These are phyloP conservation scores for Syncephalastrum racemosum DNA, from an alignment of 371 early-diverging fungal species.

Conservation along the genomic window DNA sequence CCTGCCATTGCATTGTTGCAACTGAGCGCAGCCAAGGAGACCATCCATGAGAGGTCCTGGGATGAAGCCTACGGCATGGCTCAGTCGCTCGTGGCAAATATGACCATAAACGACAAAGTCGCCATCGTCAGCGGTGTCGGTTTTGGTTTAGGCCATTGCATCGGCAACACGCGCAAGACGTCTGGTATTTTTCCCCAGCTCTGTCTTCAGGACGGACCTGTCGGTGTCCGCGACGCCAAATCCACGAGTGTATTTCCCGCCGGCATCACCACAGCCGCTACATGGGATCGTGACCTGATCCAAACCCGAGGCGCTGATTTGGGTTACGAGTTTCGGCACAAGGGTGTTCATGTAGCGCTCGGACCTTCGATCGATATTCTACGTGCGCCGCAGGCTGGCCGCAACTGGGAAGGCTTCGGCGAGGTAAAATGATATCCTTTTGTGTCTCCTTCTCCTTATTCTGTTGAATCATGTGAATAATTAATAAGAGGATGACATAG, in stretches of 20 bases:
- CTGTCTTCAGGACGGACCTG: conserved; percentile 54
- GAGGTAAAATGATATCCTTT: conserved; percentile 11
- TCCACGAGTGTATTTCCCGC: conserved; percentile 41
- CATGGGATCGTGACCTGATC: conserved; percentile 42
- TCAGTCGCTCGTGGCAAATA: conserved; percentile 12
- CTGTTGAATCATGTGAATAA: background rate
- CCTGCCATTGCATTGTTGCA: too few relatives aligned
- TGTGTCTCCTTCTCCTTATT: background rate
- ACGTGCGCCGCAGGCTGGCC: conserved; percentile 41
- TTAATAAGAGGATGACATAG: conserved; percentile 33
- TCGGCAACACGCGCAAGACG: conserved; percentile 36
- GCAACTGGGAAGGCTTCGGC: conserved; percentile 55
- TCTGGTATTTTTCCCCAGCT: conserved; percentile 37
- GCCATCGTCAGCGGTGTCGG: conserved; percentile 38
- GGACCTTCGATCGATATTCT: conserved; percentile 27
- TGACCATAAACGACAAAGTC: conserved; percentile 25
- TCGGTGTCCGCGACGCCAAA: conserved; percentile 45
- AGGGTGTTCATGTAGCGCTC: conserved; percentile 45
- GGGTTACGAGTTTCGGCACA: conserved; percentile 47
- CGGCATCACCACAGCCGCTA: conserved; percentile 48
- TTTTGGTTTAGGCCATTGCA: conserved; percentile 18
- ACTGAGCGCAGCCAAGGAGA: too few relatives aligned
- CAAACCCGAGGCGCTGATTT: conserved; percentile 34
- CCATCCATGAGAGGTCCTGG: conserved; percentile 12
- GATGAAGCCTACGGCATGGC: conserved; percentile 24